A percentile compares a stretch with the other conserved stretches of the same genome.
phyloP scores from a whole-genome alignment of 2,329 filamentous ascomycete species.

The Aspergillus spinulosporus region DNA sequence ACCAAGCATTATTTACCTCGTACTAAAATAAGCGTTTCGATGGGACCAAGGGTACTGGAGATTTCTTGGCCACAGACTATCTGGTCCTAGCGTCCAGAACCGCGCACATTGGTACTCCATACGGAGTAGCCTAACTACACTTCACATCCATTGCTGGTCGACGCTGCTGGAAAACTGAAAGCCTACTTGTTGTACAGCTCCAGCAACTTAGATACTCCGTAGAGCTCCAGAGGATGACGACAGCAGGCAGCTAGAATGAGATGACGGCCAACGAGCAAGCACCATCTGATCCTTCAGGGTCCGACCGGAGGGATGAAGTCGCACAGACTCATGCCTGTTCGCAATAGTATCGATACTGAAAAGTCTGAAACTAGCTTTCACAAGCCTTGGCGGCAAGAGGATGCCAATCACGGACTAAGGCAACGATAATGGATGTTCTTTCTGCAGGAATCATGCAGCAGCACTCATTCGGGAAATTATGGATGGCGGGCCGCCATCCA shows the following conservation, averaged over 20 bases:
- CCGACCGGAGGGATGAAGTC: slow-evolving; percentile 7
- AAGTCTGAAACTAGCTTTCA: slow-evolving; percentile 20
- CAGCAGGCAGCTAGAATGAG: neutral
- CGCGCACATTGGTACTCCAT: neutral
- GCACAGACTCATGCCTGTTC: slow-evolving; percentile 18
- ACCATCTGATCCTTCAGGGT: neutral
- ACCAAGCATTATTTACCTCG: slow-evolving; percentile 25
- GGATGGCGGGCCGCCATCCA: slow-evolving; percentile 1
- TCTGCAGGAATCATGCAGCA: slow-evolving; percentile 11
- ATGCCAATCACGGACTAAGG: slow-evolving; percentile 17
- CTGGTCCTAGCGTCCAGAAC: slow-evolving; percentile 12
- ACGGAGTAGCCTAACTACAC: neutral
- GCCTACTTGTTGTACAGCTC: too few species aligned
- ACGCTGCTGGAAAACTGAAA: neutral
- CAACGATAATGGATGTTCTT: slow-evolving; percentile 5
- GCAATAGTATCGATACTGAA: slow-evolving; percentile 9
- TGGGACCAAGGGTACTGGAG: slow-evolving; percentile 16
- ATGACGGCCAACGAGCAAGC: slow-evolving; percentile 1
- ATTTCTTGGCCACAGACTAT: slow-evolving; percentile 18
- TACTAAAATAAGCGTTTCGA: slow-evolving; percentile 11
- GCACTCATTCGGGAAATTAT: neutral
- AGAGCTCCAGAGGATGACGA: neutral
- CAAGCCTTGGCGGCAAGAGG: slow-evolving; percentile 18
- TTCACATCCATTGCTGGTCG: neutral
- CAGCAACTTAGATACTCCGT: too few species aligned